Evolutionary conservation across 805 yeast genomes (phyloP).

Genomic region (Pichia thaimueangensis): DNA sequence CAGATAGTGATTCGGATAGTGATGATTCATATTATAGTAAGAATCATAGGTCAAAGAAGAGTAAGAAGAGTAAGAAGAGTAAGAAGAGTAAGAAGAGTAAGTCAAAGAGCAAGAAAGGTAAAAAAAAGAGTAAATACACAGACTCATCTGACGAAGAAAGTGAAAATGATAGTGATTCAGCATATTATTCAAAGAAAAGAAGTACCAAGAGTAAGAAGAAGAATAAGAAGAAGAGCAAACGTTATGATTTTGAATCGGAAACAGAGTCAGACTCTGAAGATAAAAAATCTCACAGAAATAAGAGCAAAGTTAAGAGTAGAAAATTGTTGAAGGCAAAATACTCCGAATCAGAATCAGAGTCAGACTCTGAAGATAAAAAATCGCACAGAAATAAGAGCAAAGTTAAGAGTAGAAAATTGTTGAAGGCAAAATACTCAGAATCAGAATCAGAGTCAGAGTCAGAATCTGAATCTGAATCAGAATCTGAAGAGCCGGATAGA

Average conservation of each 20-base stretch:
- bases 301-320: neutral
- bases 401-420: neutral
- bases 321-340: neutral
- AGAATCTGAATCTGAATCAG: slow-evolving; percentile 3
- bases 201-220: neutral
- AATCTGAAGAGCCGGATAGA: neutral
- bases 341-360: neutral
- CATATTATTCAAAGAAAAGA: neutral
- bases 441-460: neutral
- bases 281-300: neutral
- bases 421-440: neutral
- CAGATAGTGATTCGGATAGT: slow-evolving; percentile 1
- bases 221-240: neutral
- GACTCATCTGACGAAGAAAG: neutral
- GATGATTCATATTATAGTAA: neutral
- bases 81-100: neutral
- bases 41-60: neutral
- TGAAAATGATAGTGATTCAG: neutral
- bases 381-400: neutral
- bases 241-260: neutral
- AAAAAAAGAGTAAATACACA: neutral
- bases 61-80: neutral
- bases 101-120: neutral
- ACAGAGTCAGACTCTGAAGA: neutral
- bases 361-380: neutral